Base-by-base conservation (phyloP, 2,329 filamentous ascomycete genomes). In the Whalleya microplaca region DNA sequence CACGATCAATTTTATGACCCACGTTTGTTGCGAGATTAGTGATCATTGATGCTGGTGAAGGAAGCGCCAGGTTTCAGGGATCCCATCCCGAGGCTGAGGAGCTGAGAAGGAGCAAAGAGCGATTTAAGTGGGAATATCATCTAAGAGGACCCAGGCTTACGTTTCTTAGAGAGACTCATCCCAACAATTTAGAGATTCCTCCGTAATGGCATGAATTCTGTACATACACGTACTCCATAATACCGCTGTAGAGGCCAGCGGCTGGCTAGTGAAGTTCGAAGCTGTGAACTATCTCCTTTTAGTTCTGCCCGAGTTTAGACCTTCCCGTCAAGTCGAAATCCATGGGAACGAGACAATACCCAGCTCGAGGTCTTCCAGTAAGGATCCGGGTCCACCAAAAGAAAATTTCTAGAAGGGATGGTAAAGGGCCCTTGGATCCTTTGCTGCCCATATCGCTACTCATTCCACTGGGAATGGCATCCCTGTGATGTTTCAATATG, bases 101-200 rank as follows among this genome's bases (percentile, higher is more conserved):
- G 20, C 20, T 23, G 43, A 21, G 21, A 45, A 40, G 21, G 29
- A 27, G 48, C n/a, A 45, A 37, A 19, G 45, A 42, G 51, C 56
- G 56, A 53, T 59, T n/a, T 53, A 55, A 53, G 29, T 48, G 21
- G 47, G 21, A 50, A 49, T 21, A 50, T 37, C 32, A 37, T 37
- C 10, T 37, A 12, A 16, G 14, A 37, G 32, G 5, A 37, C 3
- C 4, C 32, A 37, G 14, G 14, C 32, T 37, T 37, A 37, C 32
- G 6, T 37, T 3, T 37, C 32, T 27, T 9, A 27, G 9, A 27
- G 23, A 9, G 23, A 37, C 32, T 37, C 10, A 37, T 37, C 32
- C 14, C 32, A 37, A 37, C 32, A 16, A 37, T 16, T 14, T 14
- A 16, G 32, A 16, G 32, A 9, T 4, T 27, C 23, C 23, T 4